Percentiles rank a stretch among this genome's conserved stretches.
Evolutionary conservation across 345 rosid genomes (phyloP).

Genomic region (Populus alba): DNA sequence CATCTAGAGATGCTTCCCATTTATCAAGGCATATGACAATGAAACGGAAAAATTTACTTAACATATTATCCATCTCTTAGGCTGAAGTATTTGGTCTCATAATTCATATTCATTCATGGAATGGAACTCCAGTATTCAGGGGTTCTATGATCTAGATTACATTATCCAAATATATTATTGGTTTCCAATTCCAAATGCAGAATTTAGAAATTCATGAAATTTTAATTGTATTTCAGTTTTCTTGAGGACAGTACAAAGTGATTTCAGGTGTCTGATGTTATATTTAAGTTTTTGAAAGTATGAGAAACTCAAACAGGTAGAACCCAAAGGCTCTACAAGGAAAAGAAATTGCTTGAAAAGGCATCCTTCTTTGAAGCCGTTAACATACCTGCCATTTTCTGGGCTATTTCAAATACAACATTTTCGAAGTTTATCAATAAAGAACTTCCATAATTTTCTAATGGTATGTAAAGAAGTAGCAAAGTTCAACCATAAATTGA

Average conservation of each 20-base stretch:
- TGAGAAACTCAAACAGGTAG: background rate
- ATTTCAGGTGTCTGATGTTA: background rate
- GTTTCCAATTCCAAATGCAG: conserved; percentile 1
- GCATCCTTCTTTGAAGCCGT: background rate
- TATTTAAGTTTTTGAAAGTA: background rate
- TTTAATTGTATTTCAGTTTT: background rate
- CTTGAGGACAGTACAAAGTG: background rate
- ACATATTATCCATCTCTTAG: background rate
- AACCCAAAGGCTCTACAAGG: background rate
- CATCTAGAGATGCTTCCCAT: background rate
- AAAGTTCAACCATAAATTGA: background rate
- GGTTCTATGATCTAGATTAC: background rate
- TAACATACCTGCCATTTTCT: background rate
- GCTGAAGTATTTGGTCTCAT: background rate
- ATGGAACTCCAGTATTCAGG: background rate
- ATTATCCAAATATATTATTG: background rate
- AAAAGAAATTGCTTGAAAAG: background rate
- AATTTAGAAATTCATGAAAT: background rate
- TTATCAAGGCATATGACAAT: background rate
- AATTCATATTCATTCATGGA: background rate
- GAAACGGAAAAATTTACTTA: background rate
- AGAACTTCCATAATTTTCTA: background rate
- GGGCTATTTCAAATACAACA: background rate
- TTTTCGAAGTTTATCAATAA: background rate
- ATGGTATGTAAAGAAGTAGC: background rate